Evolutionary conservation across 2,329 filamentous ascomycete species (phyloP).

Genomic region (Aspergillus costaricaensis): DNA sequence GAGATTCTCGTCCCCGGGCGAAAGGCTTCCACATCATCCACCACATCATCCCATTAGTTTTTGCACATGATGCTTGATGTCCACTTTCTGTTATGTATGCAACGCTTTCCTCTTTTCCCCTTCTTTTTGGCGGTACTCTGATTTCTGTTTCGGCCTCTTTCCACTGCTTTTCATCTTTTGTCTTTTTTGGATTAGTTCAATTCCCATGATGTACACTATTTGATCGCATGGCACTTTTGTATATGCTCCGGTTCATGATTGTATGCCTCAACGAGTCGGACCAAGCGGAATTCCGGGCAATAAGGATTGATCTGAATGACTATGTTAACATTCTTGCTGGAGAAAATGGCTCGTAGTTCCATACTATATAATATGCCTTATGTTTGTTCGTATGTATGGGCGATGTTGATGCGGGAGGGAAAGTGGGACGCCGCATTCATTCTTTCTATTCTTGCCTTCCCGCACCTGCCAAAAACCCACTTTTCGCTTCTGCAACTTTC

Average conservation of each 20-base stretch:
- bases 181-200: constrained; percentile 5
- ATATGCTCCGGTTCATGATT: constrained; percentile 3
- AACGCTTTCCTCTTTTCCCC: constrained; percentile 7
- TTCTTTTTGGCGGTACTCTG: constrained; percentile 13
- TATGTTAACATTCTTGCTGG: neutral
- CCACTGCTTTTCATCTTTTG: constrained; percentile 6
- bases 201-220: constrained; percentile 20
- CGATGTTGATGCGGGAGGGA: neutral
- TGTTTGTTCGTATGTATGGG: neutral
- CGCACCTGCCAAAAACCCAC: neutral
- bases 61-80: constrained; percentile 2
- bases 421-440: neutral
- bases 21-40: constrained; percentile 32
- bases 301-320: neutral
- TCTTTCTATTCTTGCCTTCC: neutral
- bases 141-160: constrained; percentile 10
- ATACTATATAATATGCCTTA: neutral
- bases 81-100: constrained; percentile 11
- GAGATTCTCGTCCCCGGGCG: constrained; percentile 49
- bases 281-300: neutral
- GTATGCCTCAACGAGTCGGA: neutral
- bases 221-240: constrained; percentile 15
- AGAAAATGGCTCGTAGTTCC: no score
- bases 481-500: neutral
- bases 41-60: constrained; percentile 10